These are phyloP conservation scores for Fusarium devonianum DNA, from an alignment of 2,329 filamentous ascomycete genomes.

Conservation along the genomic window DNA sequence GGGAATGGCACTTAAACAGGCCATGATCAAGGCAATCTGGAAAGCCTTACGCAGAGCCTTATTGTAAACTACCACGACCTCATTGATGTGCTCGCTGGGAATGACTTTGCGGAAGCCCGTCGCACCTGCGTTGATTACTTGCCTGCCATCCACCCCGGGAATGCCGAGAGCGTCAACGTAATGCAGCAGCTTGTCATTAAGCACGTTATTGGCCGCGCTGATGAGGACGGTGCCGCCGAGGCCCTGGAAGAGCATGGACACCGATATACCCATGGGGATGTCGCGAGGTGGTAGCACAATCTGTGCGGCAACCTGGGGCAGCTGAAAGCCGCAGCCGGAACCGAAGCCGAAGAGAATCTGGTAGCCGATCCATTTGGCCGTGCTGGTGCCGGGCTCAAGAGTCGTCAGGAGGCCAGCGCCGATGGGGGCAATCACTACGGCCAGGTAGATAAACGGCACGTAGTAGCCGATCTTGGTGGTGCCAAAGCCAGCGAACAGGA, in stretches of 20 bases:
- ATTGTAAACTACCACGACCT: conserved; percentile 61
- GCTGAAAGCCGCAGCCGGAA: conserved; percentile 2
- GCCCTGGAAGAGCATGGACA: not conserved
- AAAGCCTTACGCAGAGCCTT: conserved; percentile 65
- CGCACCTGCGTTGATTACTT: conserved; percentile 8
- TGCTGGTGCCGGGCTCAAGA: conserved; percentile 24
- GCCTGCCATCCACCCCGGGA: not conserved
- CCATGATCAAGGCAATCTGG: conserved; percentile 64
- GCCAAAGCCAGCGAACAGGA: conserved; percentile 34
- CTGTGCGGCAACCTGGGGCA: conserved; percentile 7
- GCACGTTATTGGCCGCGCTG: not conserved
- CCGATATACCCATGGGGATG: conserved; percentile 4
- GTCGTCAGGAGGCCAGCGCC: conserved; percentile 53
- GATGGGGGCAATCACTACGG: conserved; percentile 42
- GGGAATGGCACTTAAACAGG: conserved; percentile 31
- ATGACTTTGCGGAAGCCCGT: conserved; percentile 11
- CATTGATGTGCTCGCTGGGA: not conserved
- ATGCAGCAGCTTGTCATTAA: too few relatives aligned
- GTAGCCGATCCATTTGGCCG: conserved; percentile 37
- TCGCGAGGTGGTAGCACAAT: not conserved
- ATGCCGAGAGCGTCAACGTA: too few relatives aligned
- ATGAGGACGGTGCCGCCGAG: not conserved
- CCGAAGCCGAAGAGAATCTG: conserved; percentile 49
- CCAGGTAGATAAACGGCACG: conserved; percentile 46
- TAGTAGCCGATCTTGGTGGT: conserved; percentile 48